A percentile compares a stretch with the other conserved stretches of the same genome.
phyloP scores from a whole-genome alignment of 306 rosid genomes.

The Styphnolobium japonicum region DNA sequence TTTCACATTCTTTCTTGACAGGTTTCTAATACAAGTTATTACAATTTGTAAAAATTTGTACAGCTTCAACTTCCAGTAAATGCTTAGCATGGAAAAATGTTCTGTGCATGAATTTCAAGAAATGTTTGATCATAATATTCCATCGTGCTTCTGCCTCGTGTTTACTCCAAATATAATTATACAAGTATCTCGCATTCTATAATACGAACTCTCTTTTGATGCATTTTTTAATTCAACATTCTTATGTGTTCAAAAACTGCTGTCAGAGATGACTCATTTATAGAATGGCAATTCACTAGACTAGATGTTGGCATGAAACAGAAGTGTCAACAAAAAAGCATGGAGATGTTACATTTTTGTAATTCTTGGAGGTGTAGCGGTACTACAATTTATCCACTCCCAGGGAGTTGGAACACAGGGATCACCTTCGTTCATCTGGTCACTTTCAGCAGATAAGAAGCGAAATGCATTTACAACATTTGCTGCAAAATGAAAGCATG shows the following conservation, averaged over 20 bases:
- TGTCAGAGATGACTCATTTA: not conserved
- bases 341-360: conserved; percentile 61
- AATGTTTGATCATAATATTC: not conserved
- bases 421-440: conserved; percentile 67
- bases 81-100: conserved; percentile 10
- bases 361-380: conserved; percentile 58
- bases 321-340: conserved; percentile 9
- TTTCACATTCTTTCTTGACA: conserved; percentile 59
- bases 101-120: not conserved
- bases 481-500: conserved; percentile 47
- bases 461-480: conserved; percentile 47
- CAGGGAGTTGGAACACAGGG: conserved; percentile 89
- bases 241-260: not conserved
- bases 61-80: not conserved
- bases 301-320: conserved; percentile 9
- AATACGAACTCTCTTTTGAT: not conserved
- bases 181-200: not conserved
- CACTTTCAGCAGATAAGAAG: conserved; percentile 46
- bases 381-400: conserved; percentile 86
- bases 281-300: conserved; percentile 13
- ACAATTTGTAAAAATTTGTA: not conserved
- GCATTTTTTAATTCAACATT: not conserved
- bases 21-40: conserved; percentile 46
- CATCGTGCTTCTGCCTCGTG: conserved; percentile 2
- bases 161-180: not conserved